Base-by-base conservation (phyloP, 345 rosid genomes). In the Eucalyptus globulus region DNA sequence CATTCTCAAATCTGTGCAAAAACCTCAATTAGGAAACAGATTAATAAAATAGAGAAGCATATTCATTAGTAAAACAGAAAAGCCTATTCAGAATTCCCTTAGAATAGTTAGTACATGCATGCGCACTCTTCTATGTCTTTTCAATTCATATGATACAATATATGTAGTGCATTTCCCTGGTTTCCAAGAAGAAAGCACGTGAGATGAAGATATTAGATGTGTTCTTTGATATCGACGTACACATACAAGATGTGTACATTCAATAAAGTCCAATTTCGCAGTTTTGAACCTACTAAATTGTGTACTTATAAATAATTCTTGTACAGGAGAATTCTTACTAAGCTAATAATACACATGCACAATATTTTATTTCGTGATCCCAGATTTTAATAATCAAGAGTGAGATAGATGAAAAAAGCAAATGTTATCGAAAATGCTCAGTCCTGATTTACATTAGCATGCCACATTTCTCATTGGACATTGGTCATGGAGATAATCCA, bases 1-100 rank as follows among this genome's bases (percentile, higher is more conserved):
- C 95, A 86, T 93, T 94, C 95, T 94, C 92, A 86, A 92, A 96
- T 93, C 99, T 97, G 92, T 40, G 45, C 27, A 76, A 40, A 76
- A 76, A 76, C 29, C 83, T 40, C 83, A 56, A 86, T 76, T 76
- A 76, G 83, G 50, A 88, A 76, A 88, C 88, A 10, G 49, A 50
- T 10, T 3, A 76, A 76, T 76, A 76, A 76, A 40, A 76, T 21
- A 40, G 56, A 88, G 26, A 80, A 62, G 80, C 27, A 34, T 60
- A 26, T 58, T 76, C 40, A 37, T 81, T 19, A 72, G 26, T 21
- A 50, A 83, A 43, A 45, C 19, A 72, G 27, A 72, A 40, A 6
- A 72, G 81, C 14, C 81, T 37, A 17, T 3, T 12, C 27, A 17
- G 81, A 34, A 72, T 72, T 19, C 44, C 3, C 21, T 17, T 76